Base-by-base conservation (phyloP, 148 eudicot species). In the Tetragonia tetragonoides region DNA sequence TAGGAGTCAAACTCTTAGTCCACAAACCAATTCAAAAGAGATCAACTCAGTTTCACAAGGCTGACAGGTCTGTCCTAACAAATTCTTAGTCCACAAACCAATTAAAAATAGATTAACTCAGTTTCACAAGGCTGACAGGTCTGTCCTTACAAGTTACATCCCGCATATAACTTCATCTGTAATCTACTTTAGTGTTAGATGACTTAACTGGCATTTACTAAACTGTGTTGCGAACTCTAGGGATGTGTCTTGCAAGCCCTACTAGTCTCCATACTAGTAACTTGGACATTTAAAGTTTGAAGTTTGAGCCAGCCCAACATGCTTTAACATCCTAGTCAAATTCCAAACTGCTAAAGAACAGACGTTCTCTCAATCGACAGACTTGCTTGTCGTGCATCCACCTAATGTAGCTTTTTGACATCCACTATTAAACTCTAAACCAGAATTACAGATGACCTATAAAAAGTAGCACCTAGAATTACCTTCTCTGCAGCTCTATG, bases 401-500 rank as follows among this genome's bases (percentile, higher is more conserved):
- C 47, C 17, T 65, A 5, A 37, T 63, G 24, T 63, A 15, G 40
- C 39, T 20, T 1, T 5, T 18, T 6, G 70, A 41, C 47, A 67
- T 67, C 70, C 23, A 15, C 17, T 68, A 67, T 40, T 44, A 23
- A 40, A 20, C 44, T 4, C 23, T 49, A 41, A 68, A 68, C 10
- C 24, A 23, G 37, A 7, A 24, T 17, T 14, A 9, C 57, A 47
- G 5, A 68, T 47, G 40, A 51, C 41, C 74, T 10, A 34, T 2
- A 49, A 82, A 23, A 77, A 56, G 70, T n/a, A 74, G 6, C n/a
- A 68, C 34, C 46, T 72, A 21, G n/a, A 74, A 44, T 34, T 83
- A 94, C 98, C 98, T 92, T 95, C 74, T 92, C 88, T 67, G 98
- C 87, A 63, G 97, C 98, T 83, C 96, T 87, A 70, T 95, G 93